Evolutionary conservation across 2,329 filamentous ascomycete species (phyloP).

Genomic region (Sarocladium brachiariae): DNA sequence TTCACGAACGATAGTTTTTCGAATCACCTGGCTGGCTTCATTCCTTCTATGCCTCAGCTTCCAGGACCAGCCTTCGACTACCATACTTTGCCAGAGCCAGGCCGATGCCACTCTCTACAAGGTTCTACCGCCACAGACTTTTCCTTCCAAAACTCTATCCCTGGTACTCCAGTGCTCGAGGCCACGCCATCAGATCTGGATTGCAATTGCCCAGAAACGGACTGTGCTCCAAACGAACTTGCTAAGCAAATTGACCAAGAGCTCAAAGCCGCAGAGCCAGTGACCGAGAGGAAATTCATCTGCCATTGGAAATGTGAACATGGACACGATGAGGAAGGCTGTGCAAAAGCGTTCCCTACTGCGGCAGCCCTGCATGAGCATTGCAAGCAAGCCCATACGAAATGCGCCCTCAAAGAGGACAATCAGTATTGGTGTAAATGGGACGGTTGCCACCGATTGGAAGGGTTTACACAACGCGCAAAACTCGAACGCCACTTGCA

Average conservation of each 20-base stretch:
- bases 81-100: conserved; percentile 1
- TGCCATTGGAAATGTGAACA: conserved; percentile 25
- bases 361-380: conserved; percentile 49
- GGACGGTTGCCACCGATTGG: conserved; percentile 47
- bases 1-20: not conserved
- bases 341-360: conserved; percentile 30
- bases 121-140: conserved; percentile 6
- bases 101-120: conserved; percentile 2
- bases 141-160: conserved; percentile 4
- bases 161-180: conserved; percentile 1
- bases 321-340: conserved; percentile 19
- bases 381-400: conserved; percentile 44
- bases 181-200: conserved; percentile 12
- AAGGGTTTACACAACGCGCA: conserved; percentile 51
- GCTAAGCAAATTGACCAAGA: conserved; percentile 6
- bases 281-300: conserved; percentile 20
- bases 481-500: conserved; percentile 61
- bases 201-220: conserved; percentile 4
- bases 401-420: conserved; percentile 32
- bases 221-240: conserved; percentile 14
- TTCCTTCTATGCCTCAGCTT: conserved; percentile 3
- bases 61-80: not conserved
- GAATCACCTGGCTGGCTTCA: not conserved
- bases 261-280: conserved; percentile 1
- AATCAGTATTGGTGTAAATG: conserved; percentile 41